phyloP scores from a whole-genome alignment of 106 monocot genomes.

The Amphibolis antarctica region DNA sequence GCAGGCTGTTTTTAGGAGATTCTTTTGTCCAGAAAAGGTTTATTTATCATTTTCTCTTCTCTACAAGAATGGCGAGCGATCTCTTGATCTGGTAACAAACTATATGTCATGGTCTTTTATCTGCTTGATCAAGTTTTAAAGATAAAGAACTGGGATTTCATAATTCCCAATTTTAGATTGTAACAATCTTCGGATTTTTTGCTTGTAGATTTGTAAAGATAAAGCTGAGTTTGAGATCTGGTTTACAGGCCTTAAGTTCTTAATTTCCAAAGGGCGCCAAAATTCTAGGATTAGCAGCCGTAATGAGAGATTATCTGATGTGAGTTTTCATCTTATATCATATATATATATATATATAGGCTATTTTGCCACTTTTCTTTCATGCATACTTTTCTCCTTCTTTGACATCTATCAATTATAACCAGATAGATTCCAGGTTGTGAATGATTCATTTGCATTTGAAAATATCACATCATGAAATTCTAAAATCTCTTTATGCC shows the following conservation, averaged over 20 bases:
- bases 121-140: not conserved
- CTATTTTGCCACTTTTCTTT: not conserved
- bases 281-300: not conserved
- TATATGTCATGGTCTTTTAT: not conserved
- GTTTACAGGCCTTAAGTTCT: conserved; percentile 16
- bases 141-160: not conserved
- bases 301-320: conserved; percentile 9
- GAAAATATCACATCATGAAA: too few species aligned
- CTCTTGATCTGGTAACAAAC: conserved; percentile 20
- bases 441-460: too few species aligned
- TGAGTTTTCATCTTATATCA: conserved; percentile 1
- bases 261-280: conserved; percentile 5
- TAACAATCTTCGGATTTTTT: not conserved
- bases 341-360: not conserved
- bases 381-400: too few species aligned
- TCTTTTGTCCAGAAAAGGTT: conserved; percentile 21
- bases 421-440: too few species aligned
- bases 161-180: not conserved
- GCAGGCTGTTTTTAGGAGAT: conserved; percentile 23
- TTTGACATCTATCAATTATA: too few species aligned
- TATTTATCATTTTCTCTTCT: conserved; percentile 23
- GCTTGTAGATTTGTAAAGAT: conserved; percentile 20
- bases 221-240: conserved; percentile 20
- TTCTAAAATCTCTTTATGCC: too few species aligned
- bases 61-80: conserved; percentile 19